Evolutionary conservation across 2,329 filamentous ascomycete species (phyloP), one percentile per base, ranked within the genome.

Genomic region (Fusarium odoratissimum): DNA sequence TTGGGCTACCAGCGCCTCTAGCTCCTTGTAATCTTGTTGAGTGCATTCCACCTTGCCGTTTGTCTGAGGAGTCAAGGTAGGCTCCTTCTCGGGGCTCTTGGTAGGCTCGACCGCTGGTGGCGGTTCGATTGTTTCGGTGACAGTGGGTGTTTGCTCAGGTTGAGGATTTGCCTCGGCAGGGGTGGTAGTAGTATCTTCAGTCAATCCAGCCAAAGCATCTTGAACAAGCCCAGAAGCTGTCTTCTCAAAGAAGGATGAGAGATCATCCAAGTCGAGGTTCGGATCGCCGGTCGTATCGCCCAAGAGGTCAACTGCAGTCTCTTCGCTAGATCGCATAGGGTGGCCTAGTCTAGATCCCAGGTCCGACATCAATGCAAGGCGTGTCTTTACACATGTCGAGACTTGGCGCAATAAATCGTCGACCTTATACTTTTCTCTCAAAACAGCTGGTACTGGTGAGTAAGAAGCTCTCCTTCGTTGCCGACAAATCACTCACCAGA

Each of bases 191-290:
- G 33, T 73, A 16, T 78, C 78, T 25, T 82, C 80, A 9, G 78
- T 76, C 54, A 83, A 72, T 28, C 80, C 81, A 38, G 83, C 83
- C 48, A 85, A 73, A 30, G 81, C 82, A 64, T 83, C 79, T 44
- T 84, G 80, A 16, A 84, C 82, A 5, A 85, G 77, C 17, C 81
- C 82, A 2, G 82, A 83, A 10, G 83, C 81, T 2, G 82, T 83
- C 72, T 82, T 83, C 60, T 85, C 82, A 54, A 85, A 82, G 63
- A 85, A 82, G 2, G 83, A 83, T 19, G 82, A 83, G 9, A 84
- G 74, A 38, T 84, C 82, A 49, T 83, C 82, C 65, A 83, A 68
- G 60, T 85, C 82, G 8, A 83, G 70, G 28, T 81, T 80, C 21
- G 74, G 66, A 17, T 83, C 78, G 25, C 73, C 79, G 1, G 71